These are phyloP conservation scores for Pilatotrama ljubarskyi DNA, from an alignment of 768 basidiomycete genomes.

Conservation along the genomic window DNA sequence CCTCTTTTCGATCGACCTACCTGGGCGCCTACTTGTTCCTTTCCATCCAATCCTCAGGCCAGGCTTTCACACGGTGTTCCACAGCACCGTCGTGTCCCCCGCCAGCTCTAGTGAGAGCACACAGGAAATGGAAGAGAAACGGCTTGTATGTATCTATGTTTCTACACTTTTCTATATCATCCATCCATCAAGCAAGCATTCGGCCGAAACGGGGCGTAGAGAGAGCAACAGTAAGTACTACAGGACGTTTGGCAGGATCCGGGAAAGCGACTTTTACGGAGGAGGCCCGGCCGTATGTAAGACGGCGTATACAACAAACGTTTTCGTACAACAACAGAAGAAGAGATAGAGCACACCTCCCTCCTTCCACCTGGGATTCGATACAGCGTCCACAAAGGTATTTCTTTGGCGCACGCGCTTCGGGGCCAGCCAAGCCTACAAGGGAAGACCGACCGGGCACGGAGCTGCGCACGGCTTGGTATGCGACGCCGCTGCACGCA, in stretches of 20 bases:
- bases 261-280: not conserved
- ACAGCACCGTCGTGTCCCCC: too few relatives aligned
- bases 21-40: too few relatives aligned
- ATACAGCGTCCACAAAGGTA: slow-evolving; percentile 4
- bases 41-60: too few relatives aligned
- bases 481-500: not conserved
- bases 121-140: too few relatives aligned
- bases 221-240: not conserved
- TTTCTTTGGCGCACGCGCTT: not conserved
- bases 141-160: not conserved
- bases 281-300: not conserved
- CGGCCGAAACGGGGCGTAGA: not conserved
- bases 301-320: not conserved
- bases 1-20: too few relatives aligned
- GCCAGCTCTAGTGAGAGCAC: too few relatives aligned
- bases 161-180: not conserved
- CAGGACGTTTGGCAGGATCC: not conserved
- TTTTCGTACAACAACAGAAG: slow-evolving; percentile 8
- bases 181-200: not conserved
- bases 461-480: not conserved
- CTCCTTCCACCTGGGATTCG: not conserved
- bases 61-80: too few relatives aligned
- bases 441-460: not conserved
- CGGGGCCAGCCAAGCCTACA: not conserved
- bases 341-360: not conserved